Evolutionary conservation across 2,329 filamentous ascomycete species (phyloP).

Genomic region (Neonectria neomacrospora): DNA sequence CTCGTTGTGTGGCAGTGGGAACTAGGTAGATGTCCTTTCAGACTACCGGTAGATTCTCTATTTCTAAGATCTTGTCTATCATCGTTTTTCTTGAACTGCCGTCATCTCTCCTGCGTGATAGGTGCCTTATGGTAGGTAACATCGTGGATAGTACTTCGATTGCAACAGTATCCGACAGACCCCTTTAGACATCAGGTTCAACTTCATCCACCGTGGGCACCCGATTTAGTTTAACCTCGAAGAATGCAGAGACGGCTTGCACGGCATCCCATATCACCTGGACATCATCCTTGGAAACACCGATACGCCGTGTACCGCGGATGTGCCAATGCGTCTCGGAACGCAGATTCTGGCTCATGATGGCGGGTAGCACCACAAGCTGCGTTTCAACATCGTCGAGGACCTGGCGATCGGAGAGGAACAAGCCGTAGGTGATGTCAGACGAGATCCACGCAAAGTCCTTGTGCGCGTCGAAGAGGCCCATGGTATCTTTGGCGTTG

Average conservation of each 20-base stretch:
- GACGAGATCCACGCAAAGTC: slow-evolving; percentile 62
- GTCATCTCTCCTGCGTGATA: no score
- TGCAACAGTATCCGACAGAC: no score
- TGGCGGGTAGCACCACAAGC: slow-evolving; percentile 62
- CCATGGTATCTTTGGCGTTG: slow-evolving; percentile 53
- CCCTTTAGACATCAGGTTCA: slow-evolving; percentile 43
- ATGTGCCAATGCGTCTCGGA: slow-evolving; percentile 66
- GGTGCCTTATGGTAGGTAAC: no score
- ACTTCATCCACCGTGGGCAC: slow-evolving; percentile 46
- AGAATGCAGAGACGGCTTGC: slow-evolving; percentile 40
- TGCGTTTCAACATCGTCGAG: slow-evolving; percentile 66
- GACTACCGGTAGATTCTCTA: no score
- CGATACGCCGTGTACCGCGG: slow-evolving; percentile 43
- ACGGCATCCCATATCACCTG: slow-evolving; percentile 43
- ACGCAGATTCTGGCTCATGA: slow-evolving; percentile 68
- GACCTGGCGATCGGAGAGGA: slow-evolving; percentile 65
- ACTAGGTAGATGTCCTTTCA: no score
- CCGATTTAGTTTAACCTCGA: slow-evolving; percentile 36
- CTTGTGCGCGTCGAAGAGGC: slow-evolving; percentile 50
- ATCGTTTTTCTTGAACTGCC: no score
- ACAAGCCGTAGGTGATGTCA: slow-evolving; percentile 69
- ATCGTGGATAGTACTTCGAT: no score
- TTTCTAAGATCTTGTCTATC: no score
- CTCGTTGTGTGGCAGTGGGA: no score
- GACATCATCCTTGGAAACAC: slow-evolving; percentile 43